These are phyloP conservation scores for Yarrowia galli DNA, from an alignment of 1,139 yeast genomes.

Conservation along the genomic window DNA sequence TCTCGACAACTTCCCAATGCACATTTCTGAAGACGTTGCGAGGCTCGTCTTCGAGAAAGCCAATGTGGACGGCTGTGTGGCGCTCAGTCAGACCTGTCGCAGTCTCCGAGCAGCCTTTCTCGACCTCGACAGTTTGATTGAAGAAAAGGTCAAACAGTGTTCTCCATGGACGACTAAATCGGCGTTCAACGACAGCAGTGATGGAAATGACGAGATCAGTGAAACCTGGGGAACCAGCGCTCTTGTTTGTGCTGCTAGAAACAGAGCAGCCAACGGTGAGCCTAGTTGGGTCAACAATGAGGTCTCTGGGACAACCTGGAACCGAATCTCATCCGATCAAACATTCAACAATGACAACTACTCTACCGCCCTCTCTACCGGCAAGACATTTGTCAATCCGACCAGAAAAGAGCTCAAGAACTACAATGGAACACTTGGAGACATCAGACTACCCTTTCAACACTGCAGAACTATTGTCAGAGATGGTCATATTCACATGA, in stretches of 20 bases:
- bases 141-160: neutral
- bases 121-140: neutral
- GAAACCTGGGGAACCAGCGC: neutral
- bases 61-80: neutral
- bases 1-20: neutral
- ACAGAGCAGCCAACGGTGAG: neutral
- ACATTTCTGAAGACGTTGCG: slow-evolving; percentile 10
- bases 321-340: neutral
- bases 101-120: neutral
- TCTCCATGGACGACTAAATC: neutral
- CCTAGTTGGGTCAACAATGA: too few species aligned
- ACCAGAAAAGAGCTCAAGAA: neutral
- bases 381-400: neutral
- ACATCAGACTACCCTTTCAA: neutral
- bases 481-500: neutral
- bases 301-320: neutral
- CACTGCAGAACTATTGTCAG: neutral
- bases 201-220: neutral
- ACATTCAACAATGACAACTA: neutral
- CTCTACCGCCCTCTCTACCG: neutral
- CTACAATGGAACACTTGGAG: neutral
- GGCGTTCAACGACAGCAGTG: neutral
- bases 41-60: neutral
- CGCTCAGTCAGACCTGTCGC: slow-evolving; percentile 7
- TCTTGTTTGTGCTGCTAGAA: neutral